Conservation (phyloP, 108 stramenopile genomes). For the Tribonema minus region DNA sequence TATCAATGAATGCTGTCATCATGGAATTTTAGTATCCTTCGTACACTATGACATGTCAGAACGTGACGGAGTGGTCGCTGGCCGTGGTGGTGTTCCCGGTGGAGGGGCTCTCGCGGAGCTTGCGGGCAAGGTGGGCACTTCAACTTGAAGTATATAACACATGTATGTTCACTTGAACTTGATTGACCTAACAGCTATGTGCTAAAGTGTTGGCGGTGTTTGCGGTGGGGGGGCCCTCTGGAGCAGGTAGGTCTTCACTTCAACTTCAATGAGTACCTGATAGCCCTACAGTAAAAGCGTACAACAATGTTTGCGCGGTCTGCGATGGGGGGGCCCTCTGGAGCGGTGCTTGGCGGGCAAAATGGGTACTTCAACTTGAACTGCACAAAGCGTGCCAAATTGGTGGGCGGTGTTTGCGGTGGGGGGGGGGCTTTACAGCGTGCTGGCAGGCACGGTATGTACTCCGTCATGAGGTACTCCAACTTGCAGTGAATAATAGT, state of each 20-base stretch:
- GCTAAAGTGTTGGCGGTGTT: constrained; percentile 34
- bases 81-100: constrained; percentile 55
- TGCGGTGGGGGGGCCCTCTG: constrained; percentile 46
- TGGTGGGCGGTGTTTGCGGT: constrained; percentile 48
- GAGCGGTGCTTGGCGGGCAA: constrained; percentile 20
- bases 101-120: constrained; percentile 35
- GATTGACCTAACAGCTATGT: not conserved
- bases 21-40: not conserved
- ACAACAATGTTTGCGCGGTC: constrained; percentile 26
- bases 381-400: not conserved
- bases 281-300: no score
- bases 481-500: not conserved
- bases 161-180: no score
- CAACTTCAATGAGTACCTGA: not conserved
- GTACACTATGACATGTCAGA: not conserved
- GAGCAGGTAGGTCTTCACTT: no score
- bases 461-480: no score
- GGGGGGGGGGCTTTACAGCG: constrained; percentile 28
- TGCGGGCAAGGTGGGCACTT: not conserved
- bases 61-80: not conserved
- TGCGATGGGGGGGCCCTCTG: constrained; percentile 43
- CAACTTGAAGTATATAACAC: not conserved
- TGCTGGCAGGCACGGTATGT: constrained; percentile 1
- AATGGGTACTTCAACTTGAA: not conserved
- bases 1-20: not conserved